Evolutionary conservation across 1,284 basidiomycete species (phyloP).

Genomic region (Trichosporon inkin): DNA sequence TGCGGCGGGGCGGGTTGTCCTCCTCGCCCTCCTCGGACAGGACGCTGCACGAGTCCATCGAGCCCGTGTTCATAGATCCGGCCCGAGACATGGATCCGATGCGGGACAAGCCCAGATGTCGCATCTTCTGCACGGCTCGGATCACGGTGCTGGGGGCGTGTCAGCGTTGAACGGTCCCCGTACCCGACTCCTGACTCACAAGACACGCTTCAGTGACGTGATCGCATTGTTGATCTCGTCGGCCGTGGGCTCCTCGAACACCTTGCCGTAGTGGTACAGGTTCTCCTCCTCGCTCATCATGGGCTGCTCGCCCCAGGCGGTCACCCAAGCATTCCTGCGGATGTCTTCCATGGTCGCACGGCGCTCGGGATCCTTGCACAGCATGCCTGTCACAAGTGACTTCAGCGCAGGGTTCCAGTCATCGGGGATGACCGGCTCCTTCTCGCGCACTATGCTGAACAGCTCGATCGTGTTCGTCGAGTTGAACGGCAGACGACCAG

Average conservation of each 20-base stretch:
- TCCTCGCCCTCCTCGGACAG: constrained; percentile 20
- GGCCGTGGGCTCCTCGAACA: constrained; percentile 50
- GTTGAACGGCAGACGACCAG: constrained; percentile 55
- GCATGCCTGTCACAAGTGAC: constrained; percentile 46
- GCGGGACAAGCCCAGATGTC: constrained; percentile 13
- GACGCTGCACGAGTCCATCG: constrained; percentile 43
- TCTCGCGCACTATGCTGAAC: constrained; percentile 52
- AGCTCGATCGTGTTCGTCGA: constrained; percentile 53
- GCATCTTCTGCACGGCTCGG: constrained; percentile 47
- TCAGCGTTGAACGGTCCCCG: background rate
- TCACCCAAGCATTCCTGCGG: constrained; percentile 52
- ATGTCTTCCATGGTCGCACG: constrained; percentile 48
- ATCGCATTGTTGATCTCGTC: constrained; percentile 50
- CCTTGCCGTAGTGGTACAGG: constrained; percentile 46
- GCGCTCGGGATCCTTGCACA: constrained; percentile 47
- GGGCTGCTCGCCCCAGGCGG: constrained; percentile 39
- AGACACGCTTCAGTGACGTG: constrained; percentile 39
- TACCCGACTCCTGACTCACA: constrained; percentile 31
- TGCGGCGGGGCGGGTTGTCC: background rate
- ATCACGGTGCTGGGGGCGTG: constrained; percentile 39
- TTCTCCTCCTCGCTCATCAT: constrained; percentile 48
- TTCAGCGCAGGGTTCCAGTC: constrained; percentile 44
- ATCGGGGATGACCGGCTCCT: constrained; percentile 45
- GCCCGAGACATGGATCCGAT: constrained; percentile 19
- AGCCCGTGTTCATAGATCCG: constrained; percentile 28